A percentile compares a stretch with the other conserved stretches of the same genome.
Conservation (phyloP, 2,329 filamentous ascomycete genomes). For the Rosellinia necatrix region DNA sequence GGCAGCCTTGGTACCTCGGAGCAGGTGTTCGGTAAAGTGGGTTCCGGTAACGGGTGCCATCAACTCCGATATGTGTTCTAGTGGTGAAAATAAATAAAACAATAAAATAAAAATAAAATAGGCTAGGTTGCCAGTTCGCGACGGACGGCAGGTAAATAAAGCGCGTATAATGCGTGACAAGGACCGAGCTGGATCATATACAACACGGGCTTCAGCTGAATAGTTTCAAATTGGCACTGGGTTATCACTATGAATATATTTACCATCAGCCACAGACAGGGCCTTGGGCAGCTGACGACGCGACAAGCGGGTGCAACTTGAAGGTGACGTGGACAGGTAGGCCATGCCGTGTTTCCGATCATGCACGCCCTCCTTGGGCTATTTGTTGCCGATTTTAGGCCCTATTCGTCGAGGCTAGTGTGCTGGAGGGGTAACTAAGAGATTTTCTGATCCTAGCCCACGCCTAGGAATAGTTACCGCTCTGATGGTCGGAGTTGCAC, state of each 20-base stretch:
- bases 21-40: constrained; percentile 31
- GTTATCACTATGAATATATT: too few relatives aligned
- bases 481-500: too few relatives aligned
- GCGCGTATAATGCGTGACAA: background rate
- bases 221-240: too few relatives aligned
- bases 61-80: background rate
- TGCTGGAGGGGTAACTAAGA: too few relatives aligned
- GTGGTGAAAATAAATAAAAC: too few relatives aligned
- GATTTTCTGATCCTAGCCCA: too few relatives aligned
- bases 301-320: constrained; percentile 11
- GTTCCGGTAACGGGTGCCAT: constrained; percentile 38
- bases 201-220: background rate
- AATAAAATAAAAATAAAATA: too few relatives aligned
- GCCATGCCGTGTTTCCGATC: constrained; percentile 11
- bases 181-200: background rate
- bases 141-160: too few relatives aligned
- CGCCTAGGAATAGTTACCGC: too few relatives aligned
- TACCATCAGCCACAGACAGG: too few relatives aligned
- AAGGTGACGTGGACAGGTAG: constrained; percentile 26
- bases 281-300: constrained; percentile 13
- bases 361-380: background rate
- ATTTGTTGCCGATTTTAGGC: background rate
- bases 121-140: constrained; percentile 1
- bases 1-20: constrained; percentile 36
- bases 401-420: constrained; percentile 1